Percentiles rank a stretch among this genome's conserved stretches.
Evolutionary conservation across 345 rosid species (phyloP).

Genomic region (Salix udensis): DNA sequence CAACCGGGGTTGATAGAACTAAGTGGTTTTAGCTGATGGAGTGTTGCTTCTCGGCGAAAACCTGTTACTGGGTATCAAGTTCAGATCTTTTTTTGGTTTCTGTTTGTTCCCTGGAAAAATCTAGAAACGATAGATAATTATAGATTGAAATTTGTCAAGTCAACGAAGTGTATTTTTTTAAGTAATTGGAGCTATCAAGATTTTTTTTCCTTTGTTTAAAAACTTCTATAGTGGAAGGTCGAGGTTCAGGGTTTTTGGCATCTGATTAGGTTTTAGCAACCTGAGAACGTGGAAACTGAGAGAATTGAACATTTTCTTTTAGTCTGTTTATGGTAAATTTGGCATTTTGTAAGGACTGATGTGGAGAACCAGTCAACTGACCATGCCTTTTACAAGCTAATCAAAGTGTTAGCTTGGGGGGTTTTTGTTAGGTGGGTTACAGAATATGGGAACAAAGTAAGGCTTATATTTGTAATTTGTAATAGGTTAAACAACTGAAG

Average conservation of each 20-base stretch:
- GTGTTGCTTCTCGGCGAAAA: not conserved
- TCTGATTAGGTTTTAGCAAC: not conserved
- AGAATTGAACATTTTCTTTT: not conserved
- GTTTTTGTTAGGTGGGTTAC: not conserved
- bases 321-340: not conserved
- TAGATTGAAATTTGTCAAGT: not conserved
- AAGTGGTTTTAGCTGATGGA: not conserved
- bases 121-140: not conserved
- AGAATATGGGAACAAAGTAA: not conserved
- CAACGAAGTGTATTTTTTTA: not conserved
- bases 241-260: not conserved
- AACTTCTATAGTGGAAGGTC: not conserved
- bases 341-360: no score
- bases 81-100: not conserved
- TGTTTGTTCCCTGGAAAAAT: slow-evolving; percentile 18
- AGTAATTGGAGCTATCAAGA: not conserved
- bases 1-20: not conserved
- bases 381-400: not conserved
- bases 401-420: not conserved
- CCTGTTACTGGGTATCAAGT: not conserved
- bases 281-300: not conserved
- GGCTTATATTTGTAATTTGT: not conserved
- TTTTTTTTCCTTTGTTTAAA: not conserved
- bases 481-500: not conserved
- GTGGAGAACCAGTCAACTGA: not conserved